Conservation (phyloP, 768 basidiomycete species). For the Mycena sanguinolenta region DNA sequence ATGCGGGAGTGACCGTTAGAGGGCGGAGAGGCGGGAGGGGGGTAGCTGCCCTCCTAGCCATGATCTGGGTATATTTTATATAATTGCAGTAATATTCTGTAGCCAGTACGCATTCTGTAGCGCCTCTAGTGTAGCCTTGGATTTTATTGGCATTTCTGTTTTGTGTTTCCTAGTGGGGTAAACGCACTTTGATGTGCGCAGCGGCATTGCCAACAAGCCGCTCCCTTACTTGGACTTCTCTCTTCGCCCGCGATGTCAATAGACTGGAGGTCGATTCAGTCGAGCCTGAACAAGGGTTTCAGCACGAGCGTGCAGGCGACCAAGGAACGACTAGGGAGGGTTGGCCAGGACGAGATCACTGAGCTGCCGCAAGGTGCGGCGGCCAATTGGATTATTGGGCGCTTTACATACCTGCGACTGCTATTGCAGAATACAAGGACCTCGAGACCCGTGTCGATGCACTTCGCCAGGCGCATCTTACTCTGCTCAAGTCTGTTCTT, state of each 20-base stretch:
- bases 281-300: constrained; percentile 81
- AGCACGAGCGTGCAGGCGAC: constrained; percentile 88
- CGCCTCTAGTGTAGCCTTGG: constrained; percentile 1
- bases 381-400: too few species aligned
- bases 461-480: constrained; percentile 81
- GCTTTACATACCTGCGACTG: neutral
- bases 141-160: neutral
- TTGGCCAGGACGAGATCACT: constrained; percentile 93
- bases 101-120: constrained; percentile 15
- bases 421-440: constrained; percentile 90
- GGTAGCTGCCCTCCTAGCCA: constrained; percentile 5
- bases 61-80: neutral
- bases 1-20: constrained; percentile 65
- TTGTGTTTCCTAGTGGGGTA: neutral
- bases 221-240: too few species aligned
- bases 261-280: constrained; percentile 75
- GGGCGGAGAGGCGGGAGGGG: constrained; percentile 46
- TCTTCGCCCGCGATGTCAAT: constrained; percentile 2
- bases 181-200: neutral
- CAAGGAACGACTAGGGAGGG: constrained; percentile 91
- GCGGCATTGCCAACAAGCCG: constrained; percentile 1
- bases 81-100: constrained; percentile 1
- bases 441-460: constrained; percentile 96
- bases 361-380: constrained; percentile 86
- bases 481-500: constrained; percentile 78